Evolutionary conservation across 129 eudicot species (phyloP), one percentile per base, ranked within the genome.

Genomic region (Pseudognaphalium luteoalbum): DNA sequence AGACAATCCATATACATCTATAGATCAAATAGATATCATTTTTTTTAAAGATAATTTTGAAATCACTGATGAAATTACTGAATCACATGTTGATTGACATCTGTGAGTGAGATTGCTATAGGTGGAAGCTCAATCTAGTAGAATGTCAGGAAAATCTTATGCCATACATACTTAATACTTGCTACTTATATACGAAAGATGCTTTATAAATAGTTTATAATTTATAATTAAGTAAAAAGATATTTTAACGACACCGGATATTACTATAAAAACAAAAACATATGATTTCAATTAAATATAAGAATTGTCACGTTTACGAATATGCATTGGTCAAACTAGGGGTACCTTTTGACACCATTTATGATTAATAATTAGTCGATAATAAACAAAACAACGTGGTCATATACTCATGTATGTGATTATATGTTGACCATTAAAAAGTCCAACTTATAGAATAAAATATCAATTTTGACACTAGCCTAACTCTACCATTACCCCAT

Each of bases 351-450:
- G 59, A 68, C 54, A 47, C 54, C 54, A 47, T 47, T 47, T 0
- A 2, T 32, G 2, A 32, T 32, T 32, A 32, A 32, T 32, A 42
- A 67, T 56, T 68, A 68, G 75, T 41, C 69, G 20, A 77, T 68
- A 28, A 35, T 77, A 68, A 77, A 77, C 75, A 54, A 67, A 56
- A 35, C 15, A 42, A 61, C 66, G 66, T 56, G 75, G 75, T 77
- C 81, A 39, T 59, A n/a, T n/a, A n/a, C n/a, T n/a, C n/a, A n/a
- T n/a, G n/a, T n/a, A 37, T 19, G 33, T 57, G 71, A 12, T 39
- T 33, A 37, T 33, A 37, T 32, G 69, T 56, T 77, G 75, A 77
- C 81, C 69, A 68, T 7, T 33, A 58, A 68, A 68, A 68, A 35
- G 56, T 77, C 75, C 74, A 77, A 56, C 30, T 67, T 67, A 35